phyloP scores from a whole-genome alignment of 768 basidiomycete species.

The Strobilomyces echinocephalus region DNA sequence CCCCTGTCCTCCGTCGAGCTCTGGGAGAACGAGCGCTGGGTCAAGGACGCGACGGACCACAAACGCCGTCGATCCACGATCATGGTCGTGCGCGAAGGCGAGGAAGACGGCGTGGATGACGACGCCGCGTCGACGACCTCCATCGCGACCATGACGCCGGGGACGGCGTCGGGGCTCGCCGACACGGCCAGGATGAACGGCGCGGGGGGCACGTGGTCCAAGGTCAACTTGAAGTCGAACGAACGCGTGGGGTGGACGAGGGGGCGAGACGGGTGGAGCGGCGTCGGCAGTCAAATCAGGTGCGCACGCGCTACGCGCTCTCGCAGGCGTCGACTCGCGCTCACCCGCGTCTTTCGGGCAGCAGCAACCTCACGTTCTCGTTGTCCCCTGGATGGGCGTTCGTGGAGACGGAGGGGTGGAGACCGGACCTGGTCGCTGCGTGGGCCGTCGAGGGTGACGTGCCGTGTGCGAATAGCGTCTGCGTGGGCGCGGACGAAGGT shows the following conservation, averaged over 20 bases:
- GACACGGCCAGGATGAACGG: neutral
- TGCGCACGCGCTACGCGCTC: neutral
- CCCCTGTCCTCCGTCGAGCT: constrained; percentile 67
- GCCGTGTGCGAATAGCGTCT: constrained; percentile 1
- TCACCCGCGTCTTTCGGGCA: constrained; percentile 30
- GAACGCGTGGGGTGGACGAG: constrained; percentile 11
- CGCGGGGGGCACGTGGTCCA: constrained; percentile 11
- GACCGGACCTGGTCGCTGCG: constrained; percentile 52
- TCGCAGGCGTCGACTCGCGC: neutral
- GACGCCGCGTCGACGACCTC: constrained; percentile 8
- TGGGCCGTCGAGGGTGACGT: constrained; percentile 41
- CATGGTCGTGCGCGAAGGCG: constrained; percentile 2
- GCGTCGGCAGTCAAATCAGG: constrained; percentile 10
- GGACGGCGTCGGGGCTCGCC: neutral
- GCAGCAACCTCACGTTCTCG: constrained; percentile 77
- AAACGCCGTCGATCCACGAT: constrained; percentile 6
- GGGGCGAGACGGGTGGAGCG: constrained; percentile 14
- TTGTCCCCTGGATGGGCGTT: constrained; percentile 74
- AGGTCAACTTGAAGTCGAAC: constrained; percentile 7
- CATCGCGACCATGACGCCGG: neutral
- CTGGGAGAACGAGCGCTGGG: constrained; percentile 77
- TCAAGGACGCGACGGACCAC: constrained; percentile 14
- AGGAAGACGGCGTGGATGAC: constrained; percentile 7
- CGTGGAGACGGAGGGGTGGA: constrained; percentile 74
- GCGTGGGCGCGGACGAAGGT: constrained; percentile 27